Conservation (phyloP, 2,329 filamentous ascomycete genomes). For the Pezizomycotina sp. region DNA sequence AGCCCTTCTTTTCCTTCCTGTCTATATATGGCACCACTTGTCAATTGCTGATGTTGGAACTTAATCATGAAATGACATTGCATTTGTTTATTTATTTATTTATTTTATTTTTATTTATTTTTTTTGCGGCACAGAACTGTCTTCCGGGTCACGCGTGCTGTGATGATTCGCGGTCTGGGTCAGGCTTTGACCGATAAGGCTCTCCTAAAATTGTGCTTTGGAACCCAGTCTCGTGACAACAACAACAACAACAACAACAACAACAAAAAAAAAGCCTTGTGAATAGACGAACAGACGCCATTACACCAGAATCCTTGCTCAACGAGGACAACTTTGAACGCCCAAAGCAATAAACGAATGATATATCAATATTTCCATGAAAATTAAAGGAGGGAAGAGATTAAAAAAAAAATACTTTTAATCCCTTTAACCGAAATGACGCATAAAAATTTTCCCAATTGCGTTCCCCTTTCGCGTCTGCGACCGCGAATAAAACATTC, state of each 20-base stretch:
- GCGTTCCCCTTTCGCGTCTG: conserved; percentile 28
- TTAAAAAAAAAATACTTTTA: background rate
- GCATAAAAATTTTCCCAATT: conserved; percentile 18
- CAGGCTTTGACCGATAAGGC: too few relatives aligned
- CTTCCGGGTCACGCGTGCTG: too few relatives aligned
- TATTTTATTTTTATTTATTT: too few relatives aligned
- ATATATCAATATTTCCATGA: background rate
- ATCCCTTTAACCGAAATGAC: conserved; percentile 16
- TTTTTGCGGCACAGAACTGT: too few relatives aligned
- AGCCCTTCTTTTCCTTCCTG: background rate
- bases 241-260: background rate
- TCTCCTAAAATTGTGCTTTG: too few relatives aligned
- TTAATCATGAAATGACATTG: too few relatives aligned
- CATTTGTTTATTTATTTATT: too few relatives aligned
- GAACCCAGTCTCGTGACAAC: too few relatives aligned
- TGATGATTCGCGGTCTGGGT: too few relatives aligned
- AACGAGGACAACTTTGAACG: background rate
- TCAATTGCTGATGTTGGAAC: too few relatives aligned
- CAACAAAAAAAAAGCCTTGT: background rate
- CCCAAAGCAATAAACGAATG: background rate
- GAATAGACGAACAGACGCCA: background rate
- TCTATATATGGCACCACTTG: too few relatives aligned
- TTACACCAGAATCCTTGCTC: background rate
- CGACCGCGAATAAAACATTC: conserved; percentile 48
- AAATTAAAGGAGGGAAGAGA: background rate